phyloP scores from a whole-genome alignment of 75 land plant genomes.

The Pseudotsuga menziesii region DNA sequence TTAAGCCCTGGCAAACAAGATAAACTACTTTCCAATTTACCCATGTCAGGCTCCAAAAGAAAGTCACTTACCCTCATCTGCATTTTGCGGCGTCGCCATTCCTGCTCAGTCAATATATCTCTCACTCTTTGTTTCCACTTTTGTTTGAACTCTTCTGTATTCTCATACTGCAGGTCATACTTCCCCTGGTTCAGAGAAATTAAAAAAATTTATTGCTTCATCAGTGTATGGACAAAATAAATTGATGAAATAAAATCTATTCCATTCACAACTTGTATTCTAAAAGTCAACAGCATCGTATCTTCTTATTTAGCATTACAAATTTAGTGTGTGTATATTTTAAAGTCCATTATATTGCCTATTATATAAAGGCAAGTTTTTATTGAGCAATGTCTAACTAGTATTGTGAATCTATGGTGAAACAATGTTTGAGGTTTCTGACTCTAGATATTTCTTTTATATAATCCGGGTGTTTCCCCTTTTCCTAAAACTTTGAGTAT shows the following conservation, averaged over 20 bases:
- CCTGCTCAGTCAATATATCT: conserved; percentile 87
- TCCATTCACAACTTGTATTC: background rate
- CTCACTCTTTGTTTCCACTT: conserved; percentile 81
- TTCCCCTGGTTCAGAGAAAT: conserved; percentile 51
- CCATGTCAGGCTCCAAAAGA: conserved; percentile 5
- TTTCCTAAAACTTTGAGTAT: too few relatives aligned
- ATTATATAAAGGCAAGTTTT: too few relatives aligned
- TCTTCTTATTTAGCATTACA: background rate
- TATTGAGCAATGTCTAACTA: too few relatives aligned
- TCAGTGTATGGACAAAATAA: background rate
- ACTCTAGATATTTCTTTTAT: too few relatives aligned
- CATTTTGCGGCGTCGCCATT: conserved; percentile 96
- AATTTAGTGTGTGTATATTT: background rate
- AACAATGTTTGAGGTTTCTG: too few relatives aligned
- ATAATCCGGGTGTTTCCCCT: too few relatives aligned
- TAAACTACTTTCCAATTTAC: background rate
- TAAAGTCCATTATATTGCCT: too few relatives aligned
- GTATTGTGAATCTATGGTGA: too few relatives aligned
- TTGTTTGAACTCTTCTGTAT: conserved; percentile 81
- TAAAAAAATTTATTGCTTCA: background rate
- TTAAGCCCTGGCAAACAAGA: background rate
- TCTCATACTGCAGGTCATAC: conserved; percentile 79
- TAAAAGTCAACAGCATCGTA: background rate
- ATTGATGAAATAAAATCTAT: background rate
- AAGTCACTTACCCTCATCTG: conserved; percentile 70